Evolutionary conservation across 202 grass and related monocot genomes (phyloP).

Genomic region (Dendrocalamus latiflorus): DNA sequence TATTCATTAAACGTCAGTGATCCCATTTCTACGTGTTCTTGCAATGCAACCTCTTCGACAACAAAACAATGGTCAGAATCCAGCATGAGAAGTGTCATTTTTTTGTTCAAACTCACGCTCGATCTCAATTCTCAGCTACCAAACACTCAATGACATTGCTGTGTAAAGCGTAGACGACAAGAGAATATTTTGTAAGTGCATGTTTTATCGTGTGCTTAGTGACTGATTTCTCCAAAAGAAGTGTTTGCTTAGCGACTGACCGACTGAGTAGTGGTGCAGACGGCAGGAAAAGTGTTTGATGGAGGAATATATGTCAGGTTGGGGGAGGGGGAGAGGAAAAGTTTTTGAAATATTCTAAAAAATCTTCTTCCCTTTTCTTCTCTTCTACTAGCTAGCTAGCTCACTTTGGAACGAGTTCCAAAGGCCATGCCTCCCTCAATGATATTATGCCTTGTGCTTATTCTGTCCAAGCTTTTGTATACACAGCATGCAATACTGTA

Average conservation of each 20-base stretch:
- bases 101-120: not conserved
- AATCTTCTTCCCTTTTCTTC: slow-evolving; percentile 10
- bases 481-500: slow-evolving; percentile 20
- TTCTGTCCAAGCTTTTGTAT: slow-evolving; percentile 48
- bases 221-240: not conserved
- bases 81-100: not conserved
- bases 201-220: not conserved
- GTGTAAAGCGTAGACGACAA: not conserved
- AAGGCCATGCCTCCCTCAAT: slow-evolving; percentile 7
- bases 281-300: slow-evolving; percentile 23
- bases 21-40: not conserved
- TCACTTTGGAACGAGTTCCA: slow-evolving; percentile 16
- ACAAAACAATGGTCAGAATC: not conserved
- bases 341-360: slow-evolving; percentile 32
- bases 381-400: not conserved
- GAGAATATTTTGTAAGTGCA: not conserved
- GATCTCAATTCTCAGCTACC: not conserved
- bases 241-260: slow-evolving; percentile 12
- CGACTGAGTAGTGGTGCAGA: not conserved
- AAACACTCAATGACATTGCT: not conserved
- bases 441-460: slow-evolving; percentile 47
- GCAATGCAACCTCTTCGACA: not conserved
- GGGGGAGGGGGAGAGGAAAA: not conserved
- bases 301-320: slow-evolving; percentile 42
- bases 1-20: not conserved